These are phyloP conservation scores for Nitzschia sp. DNA, from an alignment of 108 stramenopile genomes.

Conservation along the genomic window DNA sequence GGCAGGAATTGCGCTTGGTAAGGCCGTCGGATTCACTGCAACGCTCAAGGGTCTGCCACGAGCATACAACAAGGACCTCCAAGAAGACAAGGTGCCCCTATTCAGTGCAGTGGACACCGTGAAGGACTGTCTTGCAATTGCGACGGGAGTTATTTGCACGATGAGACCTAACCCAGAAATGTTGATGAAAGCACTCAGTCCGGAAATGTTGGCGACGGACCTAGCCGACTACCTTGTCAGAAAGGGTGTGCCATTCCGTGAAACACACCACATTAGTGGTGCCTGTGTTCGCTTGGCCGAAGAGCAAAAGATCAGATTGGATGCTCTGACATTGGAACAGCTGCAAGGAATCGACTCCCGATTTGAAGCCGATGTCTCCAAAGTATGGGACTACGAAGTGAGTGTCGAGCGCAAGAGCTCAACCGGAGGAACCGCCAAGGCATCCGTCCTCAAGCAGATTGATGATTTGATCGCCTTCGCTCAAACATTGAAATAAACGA, in stretches of 20 bases:
- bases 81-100: constrained; percentile 98
- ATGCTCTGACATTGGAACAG: constrained; percentile 81
- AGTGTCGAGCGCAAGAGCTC: constrained; percentile 90
- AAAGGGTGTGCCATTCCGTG: constrained; percentile 98
- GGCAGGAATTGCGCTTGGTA: constrained; percentile 93
- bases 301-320: constrained; percentile 73
- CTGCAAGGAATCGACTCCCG: constrained; percentile 82
- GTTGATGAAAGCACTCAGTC: constrained; percentile 86
- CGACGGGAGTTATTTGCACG: constrained; percentile 94
- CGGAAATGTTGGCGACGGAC: constrained; percentile 99
- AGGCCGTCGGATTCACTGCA: constrained; percentile 88
- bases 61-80: constrained; percentile 99
- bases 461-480: constrained; percentile 75
- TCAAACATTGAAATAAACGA: constrained; percentile 29
- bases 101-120: constrained; percentile 95
- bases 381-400: constrained; percentile 89
- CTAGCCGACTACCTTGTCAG: constrained; percentile 99
- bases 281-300: constrained; percentile 88
- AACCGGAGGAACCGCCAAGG: constrained; percentile 81
- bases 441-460: constrained; percentile 76
- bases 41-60: constrained; percentile 97
- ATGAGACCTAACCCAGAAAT: constrained; percentile 91
- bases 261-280: constrained; percentile 98
- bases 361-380: constrained; percentile 84
- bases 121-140: constrained; percentile 94